phyloP scores from a whole-genome alignment of 106 monocot species.

The Allium fistulosum region DNA sequence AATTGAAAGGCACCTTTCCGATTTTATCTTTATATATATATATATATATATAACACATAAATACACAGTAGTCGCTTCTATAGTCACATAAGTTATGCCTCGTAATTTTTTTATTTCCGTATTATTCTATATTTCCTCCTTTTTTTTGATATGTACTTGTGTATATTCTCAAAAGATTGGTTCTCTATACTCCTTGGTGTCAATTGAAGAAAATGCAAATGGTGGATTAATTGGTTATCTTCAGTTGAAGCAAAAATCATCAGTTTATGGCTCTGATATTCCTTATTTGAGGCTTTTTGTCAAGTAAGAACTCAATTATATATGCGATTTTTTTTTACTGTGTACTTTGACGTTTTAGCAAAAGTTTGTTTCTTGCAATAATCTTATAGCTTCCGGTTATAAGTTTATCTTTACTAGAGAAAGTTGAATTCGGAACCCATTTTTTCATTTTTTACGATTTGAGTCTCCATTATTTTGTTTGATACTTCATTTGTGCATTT shows the following conservation, averaged over 20 bases:
- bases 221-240: slow-evolving; percentile 63
- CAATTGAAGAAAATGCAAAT: slow-evolving; percentile 40
- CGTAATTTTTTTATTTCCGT: too few species aligned
- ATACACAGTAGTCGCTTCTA: too few species aligned
- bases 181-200: slow-evolving; percentile 54
- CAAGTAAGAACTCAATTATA: slow-evolving; percentile 39
- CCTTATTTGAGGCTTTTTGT: slow-evolving; percentile 74
- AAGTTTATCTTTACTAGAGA: neutral
- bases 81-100: too few species aligned
- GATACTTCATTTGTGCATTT: too few species aligned
- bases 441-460: too few species aligned
- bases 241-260: slow-evolving; percentile 61
- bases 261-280: slow-evolving; percentile 76
- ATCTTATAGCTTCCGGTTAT: neutral
- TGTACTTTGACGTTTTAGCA: neutral
- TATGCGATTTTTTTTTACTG: neutral
- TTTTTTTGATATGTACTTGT: neutral
- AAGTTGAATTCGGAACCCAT: too few species aligned
- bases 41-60: too few species aligned
- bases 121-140: too few species aligned
- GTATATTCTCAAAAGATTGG: slow-evolving; percentile 26
- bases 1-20: too few species aligned
- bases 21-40: too few species aligned
- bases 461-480: too few species aligned
- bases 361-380: neutral